Evolutionary conservation across 768 basidiomycete species (phyloP), one percentile per base, ranked within the genome.

Genomic region (Collybia mongolica): DNA sequence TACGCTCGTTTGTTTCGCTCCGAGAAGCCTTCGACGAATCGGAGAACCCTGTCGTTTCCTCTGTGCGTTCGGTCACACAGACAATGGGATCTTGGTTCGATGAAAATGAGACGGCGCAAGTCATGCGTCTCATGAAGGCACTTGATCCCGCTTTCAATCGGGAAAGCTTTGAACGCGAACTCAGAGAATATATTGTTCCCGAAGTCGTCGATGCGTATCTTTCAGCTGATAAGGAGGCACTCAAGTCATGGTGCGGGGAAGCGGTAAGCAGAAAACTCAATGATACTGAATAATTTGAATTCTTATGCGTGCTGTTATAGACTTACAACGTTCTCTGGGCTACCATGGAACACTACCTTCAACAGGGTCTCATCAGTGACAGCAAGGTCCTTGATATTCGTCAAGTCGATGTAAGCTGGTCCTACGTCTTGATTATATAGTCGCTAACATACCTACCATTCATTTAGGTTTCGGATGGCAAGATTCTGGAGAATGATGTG

Each of bases 241-340:
- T 99, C 59, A 82, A 79, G 63, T 81, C 81, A 53, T 99, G 97
- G 97, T 96, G 94, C 64, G 84, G 91, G 18, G 97, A 99, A 70
- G 97, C 93, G 46, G 95, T 96, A 63, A 65, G 94, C 55, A 6
- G 15, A 36, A 32, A 32, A 5, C 3, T 9, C 2, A 9, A 2
- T 32, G 3, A 5, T 32, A 32, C 11, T 32, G 5, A 11, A 32
- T 32, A 32, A 14, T 2, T 9, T 12, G 3, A 32, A 32, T 32
- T 32, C 11, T 32, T 32, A 32, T 11, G 5, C 24, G 0, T 42
- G 23, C 17, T 23, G 8, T 17, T 54, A 28, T 37, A 96, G 93
- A 95, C 95, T 5, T 98, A 94, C 65, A 97, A 96, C 58, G 93
- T 98, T n/a, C 77, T 98, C 3, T 96, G 95, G 90, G 96, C 96